Evolutionary conservation across 2,329 filamentous ascomycete species (phyloP).

Genomic region (Nannizziopsis arthrosporioides): DNA sequence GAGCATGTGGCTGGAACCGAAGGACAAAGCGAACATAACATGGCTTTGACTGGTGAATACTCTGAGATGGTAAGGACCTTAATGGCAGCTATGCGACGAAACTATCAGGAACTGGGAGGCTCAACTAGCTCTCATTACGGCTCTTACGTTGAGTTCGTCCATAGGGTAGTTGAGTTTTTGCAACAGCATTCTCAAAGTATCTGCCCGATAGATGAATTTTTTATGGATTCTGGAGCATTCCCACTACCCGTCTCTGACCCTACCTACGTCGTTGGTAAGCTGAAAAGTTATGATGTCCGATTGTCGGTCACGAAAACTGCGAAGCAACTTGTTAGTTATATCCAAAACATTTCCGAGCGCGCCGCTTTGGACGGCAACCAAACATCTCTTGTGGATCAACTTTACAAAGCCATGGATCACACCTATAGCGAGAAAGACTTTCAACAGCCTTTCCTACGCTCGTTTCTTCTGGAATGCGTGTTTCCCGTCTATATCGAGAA

Average conservation of each 20-base stretch:
- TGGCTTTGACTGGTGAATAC: constrained; percentile 35
- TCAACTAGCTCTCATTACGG: constrained; percentile 31
- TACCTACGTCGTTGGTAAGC: constrained; percentile 49
- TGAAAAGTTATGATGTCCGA: constrained; percentile 49
- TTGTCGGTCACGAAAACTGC: constrained; percentile 38
- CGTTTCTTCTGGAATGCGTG: constrained; percentile 42
- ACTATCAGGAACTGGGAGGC: constrained; percentile 45
- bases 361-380: constrained; percentile 49
- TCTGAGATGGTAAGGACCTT: constrained; percentile 42
- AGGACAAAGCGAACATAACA: constrained; percentile 28
- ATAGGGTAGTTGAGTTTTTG: constrained; percentile 46
- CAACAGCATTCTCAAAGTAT: constrained; percentile 50
- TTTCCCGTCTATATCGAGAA: constrained; percentile 47
- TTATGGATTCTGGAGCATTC: constrained; percentile 49
- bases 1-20: constrained; percentile 34
- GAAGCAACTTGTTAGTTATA: constrained; percentile 47
- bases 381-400: constrained; percentile 43
- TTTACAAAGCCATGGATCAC: constrained; percentile 40
- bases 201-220: constrained; percentile 46
- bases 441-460: constrained; percentile 37
- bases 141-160: constrained; percentile 51
- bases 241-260: constrained; percentile 50
- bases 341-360: constrained; percentile 48
- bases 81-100: constrained; percentile 50
- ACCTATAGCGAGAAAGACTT: constrained; percentile 32